A percentile compares a stretch with the other conserved stretches of the same genome.
phyloP scores from a whole-genome alignment of 805 yeast genomes.

The Wickerhamomyces subpelliculosus region DNA sequence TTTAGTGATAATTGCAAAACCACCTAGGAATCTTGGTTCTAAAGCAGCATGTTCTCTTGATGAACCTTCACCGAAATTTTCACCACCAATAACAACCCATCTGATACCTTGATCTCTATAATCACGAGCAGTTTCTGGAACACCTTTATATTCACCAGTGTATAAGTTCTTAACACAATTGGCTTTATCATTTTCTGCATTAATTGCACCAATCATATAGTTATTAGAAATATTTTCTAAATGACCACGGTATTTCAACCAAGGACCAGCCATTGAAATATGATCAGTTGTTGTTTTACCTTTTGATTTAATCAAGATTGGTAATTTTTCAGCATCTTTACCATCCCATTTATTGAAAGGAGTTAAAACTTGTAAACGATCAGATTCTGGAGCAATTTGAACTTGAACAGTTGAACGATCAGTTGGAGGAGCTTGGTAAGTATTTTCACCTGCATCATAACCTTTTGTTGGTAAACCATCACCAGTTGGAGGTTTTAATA shows the following conservation, averaged over 20 bases:
- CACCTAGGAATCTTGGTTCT: constrained; percentile 99
- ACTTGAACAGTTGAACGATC: constrained; percentile 75
- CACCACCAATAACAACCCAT: constrained; percentile 99
- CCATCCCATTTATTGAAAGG: constrained; percentile 98
- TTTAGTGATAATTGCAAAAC: constrained; percentile 94
- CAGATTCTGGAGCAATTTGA: constrained; percentile 79
- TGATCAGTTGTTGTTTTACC: constrained; percentile 99
- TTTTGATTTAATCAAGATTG: constrained; percentile 90
- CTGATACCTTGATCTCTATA: constrained; percentile 89
- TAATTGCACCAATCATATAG: constrained; percentile 99
- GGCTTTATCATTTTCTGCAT: constrained; percentile 93
- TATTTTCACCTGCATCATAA: constrained; percentile 88
- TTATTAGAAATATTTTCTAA: constrained; percentile 97
- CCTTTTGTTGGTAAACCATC: constrained; percentile 87
- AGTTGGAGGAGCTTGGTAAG: constrained; percentile 94
- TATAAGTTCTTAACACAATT: constrained; percentile 83
- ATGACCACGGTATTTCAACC: constrained; percentile 99
- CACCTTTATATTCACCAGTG: constrained; percentile 91
- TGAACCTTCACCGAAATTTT: constrained; percentile 99
- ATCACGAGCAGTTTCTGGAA: constrained; percentile 92
- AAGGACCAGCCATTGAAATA: constrained; percentile 99
- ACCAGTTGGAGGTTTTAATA: constrained; percentile 81
- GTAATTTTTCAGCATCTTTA: constrained; percentile 82
- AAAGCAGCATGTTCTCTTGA: constrained; percentile 99
- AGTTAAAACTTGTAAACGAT: constrained; percentile 89